Evolutionary conservation across 2,329 filamentous ascomycete genomes (phyloP), one percentile per base, ranked within the genome.

Genomic region (Colletotrichum acutatum): DNA sequence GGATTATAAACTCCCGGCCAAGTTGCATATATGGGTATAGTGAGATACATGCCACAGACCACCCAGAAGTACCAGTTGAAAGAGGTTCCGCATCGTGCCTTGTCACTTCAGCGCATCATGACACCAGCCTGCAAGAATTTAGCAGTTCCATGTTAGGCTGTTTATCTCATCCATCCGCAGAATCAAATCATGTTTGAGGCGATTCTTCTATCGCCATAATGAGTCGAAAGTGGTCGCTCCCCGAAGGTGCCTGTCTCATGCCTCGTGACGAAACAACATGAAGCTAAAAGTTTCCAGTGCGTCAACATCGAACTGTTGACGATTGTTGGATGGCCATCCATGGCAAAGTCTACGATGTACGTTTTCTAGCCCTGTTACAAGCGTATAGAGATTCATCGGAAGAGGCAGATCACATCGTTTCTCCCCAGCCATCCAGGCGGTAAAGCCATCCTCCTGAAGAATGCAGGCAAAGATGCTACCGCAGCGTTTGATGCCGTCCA

Each of bases 261-360:
- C 42, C 8, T 8, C 42, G n/a, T 49, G 42, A n/a, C 16, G 22
- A 30, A 9, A 14, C 32, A 66, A 19, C 16, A 19, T 4, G 7
- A 37, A 26, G 24, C 59, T 62, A 49, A 72, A 30, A 19, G 32
- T 52, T 9, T 5, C 3, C 77, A 95, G 94, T 97, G 76, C 91
- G 92, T 71, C 92, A 94, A 79, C 94, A 97, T 84, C 93, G 91
- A 78, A 90, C 90, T 1, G 79, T 87, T 56, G 90, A 95, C 22
- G 94, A 92, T 83, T 97, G 94, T 84, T 97, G 94, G 94, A 94
- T 97, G 0, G 87, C 94, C 58, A 86, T 97, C 8, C 95, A 97
- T 80, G 93, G 92, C 76, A 90, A 93, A 75, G 94, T 97, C 68
- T 97, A 95, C 86, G 94, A 97, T 84, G 93, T 93, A 79, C 95